Base-by-base conservation (phyloP, 1,284 basidiomycete genomes). In the Cystobasidiaceae sp. region DNA sequence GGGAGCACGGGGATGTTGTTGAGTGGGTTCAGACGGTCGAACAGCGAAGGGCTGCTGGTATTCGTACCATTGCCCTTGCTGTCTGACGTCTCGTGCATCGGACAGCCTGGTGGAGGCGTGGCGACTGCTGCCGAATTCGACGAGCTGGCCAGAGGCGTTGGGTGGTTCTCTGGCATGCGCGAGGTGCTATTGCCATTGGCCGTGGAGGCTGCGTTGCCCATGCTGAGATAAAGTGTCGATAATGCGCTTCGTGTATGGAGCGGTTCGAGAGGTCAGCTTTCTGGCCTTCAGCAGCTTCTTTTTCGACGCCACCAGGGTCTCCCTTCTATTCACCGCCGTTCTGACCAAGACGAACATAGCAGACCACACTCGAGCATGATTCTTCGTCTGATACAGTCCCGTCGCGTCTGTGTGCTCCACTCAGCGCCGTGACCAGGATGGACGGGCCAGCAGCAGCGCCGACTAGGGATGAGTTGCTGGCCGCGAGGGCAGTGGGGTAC, bases 1-100 rank as follows among this genome's bases (percentile, higher is more conserved):
- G 88, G 81, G 32, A 94, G 84, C 6, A 76, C 74, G 1, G 94
- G 94, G 82, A 98, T 96, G 73, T 93, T 86, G 79, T 97, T 98
- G 57, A 86, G 81, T 0, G 92, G 88, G 75, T 92, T 89, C 59
- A 92, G 73, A 5, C 75, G 49, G 41, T 71, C 67, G 2, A 56
- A 19, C 28, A 64, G 37, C n/a, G 39, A 27, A 48, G 1, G 54
- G 54, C 32, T 56, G 33, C 2, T 19, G 30, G 28, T 32, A 15
- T 15, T 17, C 41, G 17, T 25, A 41, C 19, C 25, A 51, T 9
- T n/a, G 37, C 45, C 23, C 17, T 17, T 25, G 60, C 49, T 15
- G 49, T n/a, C 51, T 52, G 28, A 32, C 28, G 50, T 49, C 45
- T 64, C 28, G 45, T 64, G 61, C 61, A 64, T 64, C 41, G 61